Evolutionary conservation across 1,284 basidiomycete species (phyloP).

Genomic region (Sparassis latifolia): DNA sequence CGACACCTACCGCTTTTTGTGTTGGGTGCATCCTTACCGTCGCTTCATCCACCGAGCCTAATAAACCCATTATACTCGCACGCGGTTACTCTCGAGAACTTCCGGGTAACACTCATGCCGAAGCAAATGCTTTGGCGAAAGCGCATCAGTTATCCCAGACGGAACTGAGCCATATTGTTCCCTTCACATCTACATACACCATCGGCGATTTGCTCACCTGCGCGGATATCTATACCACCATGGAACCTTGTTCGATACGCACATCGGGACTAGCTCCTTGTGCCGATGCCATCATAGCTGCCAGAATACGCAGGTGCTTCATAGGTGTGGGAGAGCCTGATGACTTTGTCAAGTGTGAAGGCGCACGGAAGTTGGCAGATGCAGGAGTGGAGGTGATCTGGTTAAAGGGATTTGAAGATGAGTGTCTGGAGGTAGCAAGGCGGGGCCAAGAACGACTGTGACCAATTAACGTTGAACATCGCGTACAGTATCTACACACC

Average conservation of each 20-base stretch:
- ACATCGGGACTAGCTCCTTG: conserved; percentile 87
- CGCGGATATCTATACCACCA: conserved; percentile 86
- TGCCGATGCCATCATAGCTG: conserved; percentile 77
- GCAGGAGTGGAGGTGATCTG: conserved; percentile 77
- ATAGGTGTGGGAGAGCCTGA: conserved; percentile 91
- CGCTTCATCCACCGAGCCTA: conserved; percentile 32
- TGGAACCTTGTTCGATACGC: conserved; percentile 93
- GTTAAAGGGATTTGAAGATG: conserved; percentile 62
- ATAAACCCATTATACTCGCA: conserved; percentile 50
- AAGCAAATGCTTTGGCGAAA: conserved; percentile 90
- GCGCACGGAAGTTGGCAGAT: conserved; percentile 68
- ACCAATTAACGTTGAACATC: background rate
- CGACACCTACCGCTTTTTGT: conserved; percentile 83
- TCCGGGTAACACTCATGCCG: conserved; percentile 94
- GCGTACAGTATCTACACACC: too few species aligned
- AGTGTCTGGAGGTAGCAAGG: conserved; percentile 76
- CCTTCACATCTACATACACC: conserved; percentile 22
- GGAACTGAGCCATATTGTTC: conserved; percentile 39
- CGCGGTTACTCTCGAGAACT: conserved; percentile 92
- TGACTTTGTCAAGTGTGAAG: conserved; percentile 94
- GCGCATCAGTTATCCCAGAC: conserved; percentile 39
- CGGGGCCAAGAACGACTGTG: conserved; percentile 35
- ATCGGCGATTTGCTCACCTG: conserved; percentile 43
- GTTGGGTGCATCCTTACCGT: conserved; percentile 85
- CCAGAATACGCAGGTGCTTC: conserved; percentile 70